Percentiles rank a stretch among this genome's conserved stretches.
Conservation (phyloP, 352 stramenopile genomes). For the Pilasporangium apinafurcum region DNA sequence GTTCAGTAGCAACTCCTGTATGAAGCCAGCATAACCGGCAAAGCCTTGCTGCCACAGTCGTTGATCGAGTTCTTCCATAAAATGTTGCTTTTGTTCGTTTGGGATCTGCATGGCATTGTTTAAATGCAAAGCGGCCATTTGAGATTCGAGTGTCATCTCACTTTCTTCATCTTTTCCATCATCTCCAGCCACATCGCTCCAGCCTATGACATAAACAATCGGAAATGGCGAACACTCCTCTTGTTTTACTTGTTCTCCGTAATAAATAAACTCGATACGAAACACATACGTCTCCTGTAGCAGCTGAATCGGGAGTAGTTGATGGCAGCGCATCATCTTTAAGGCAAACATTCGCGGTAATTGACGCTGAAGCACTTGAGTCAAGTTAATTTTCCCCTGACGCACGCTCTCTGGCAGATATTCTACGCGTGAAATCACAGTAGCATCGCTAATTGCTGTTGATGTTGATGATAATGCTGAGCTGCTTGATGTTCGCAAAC, state of each 20-base stretch:
- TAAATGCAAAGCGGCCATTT: constrained; percentile 5
- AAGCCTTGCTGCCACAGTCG: constrained; percentile 30
- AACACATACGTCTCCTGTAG: constrained; percentile 52
- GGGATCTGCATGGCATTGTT: constrained; percentile 1
- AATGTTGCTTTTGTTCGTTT: constrained; percentile 1
- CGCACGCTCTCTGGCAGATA: constrained; percentile 37
- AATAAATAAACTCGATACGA: constrained; percentile 12
- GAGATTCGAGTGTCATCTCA: too few relatives aligned
- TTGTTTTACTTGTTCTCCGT: background rate
- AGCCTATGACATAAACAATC: constrained; percentile 2
- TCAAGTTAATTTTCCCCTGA: constrained; percentile 24
- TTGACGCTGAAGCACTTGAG: constrained; percentile 26
- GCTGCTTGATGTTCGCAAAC: background rate
- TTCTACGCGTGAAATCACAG: constrained; percentile 3
- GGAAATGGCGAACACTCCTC: background rate
- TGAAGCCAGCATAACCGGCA: constrained; percentile 40
- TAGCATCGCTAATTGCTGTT: background rate
- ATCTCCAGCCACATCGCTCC: background rate
- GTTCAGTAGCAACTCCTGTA: constrained; percentile 52
- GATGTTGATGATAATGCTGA: constrained; percentile 2
- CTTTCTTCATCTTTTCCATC: background rate
- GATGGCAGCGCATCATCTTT: constrained; percentile 8
- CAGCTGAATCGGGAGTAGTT: constrained; percentile 36
- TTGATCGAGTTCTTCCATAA: constrained; percentile 10
- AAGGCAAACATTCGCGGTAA: constrained; percentile 9